Base-by-base conservation (phyloP, 768 basidiomycete species). In the Panellus pusillus region DNA sequence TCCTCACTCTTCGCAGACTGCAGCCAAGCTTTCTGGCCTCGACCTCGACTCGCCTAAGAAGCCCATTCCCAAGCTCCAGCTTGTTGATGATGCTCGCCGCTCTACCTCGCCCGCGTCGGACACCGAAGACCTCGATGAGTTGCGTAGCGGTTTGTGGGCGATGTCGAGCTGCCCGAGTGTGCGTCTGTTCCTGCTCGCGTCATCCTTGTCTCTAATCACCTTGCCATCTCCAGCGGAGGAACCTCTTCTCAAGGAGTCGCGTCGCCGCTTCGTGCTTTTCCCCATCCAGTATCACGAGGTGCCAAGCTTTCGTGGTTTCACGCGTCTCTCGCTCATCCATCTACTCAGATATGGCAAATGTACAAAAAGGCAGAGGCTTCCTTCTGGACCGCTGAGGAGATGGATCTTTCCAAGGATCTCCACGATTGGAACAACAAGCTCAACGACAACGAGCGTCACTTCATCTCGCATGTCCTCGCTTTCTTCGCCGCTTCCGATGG, bases 401-500 rank as follows among this genome's bases (percentile, higher is more conserved):
- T 87, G 72, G 84, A 89, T 61, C 79, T 89, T 9, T 85, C 84
- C 14, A 82, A 87, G 56, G 87, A 89, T 57, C 59, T 80, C 15
- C 77, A 79, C 58, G 85, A 90, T 70, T 90, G 87, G 87, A 81
- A 80, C 60, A 78, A 77, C 59, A 80, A 80, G 50, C 74, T 90
- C 50, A 89, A 81, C 58, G 75, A 80, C 63, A 80, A 84, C 54
- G 88, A 90, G 64, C 79, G 83, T 31, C 80, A 87, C 62, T 90
- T 90, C 48, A 72, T 90, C 52, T 84, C 84, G 1, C 87, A 87
- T 57, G 86, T 90, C 43, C 80, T 91, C 24, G 89, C 89, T 3
- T 91, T 91, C 65, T 91, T 91, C 63, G 88, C 89, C 32, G 88
- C 87, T 9, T 86, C 85, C 0, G 88, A 89, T 52, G 87, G 87